Percentiles rank a stretch among this genome's conserved stretches.
These are phyloP conservation scores for Geotrichum reessii DNA, from an alignment of 1,139 yeast genomes.

Conservation along the genomic window DNA sequence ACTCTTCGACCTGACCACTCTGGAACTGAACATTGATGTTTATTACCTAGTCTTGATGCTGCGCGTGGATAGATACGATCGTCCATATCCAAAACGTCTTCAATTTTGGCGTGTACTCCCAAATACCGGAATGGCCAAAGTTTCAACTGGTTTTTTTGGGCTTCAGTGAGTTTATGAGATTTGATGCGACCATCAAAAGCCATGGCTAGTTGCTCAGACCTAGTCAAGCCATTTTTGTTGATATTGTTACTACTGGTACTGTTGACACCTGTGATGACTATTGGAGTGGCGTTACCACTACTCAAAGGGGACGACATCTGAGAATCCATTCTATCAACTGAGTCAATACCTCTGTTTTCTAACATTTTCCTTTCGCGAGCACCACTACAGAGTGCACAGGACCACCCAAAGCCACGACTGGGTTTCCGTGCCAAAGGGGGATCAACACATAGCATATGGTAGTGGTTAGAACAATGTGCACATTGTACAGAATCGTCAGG, in stretches of 20 bases:
- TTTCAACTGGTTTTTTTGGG: slow-evolving; percentile 30
- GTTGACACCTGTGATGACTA: neutral
- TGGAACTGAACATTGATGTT: slow-evolving; percentile 65
- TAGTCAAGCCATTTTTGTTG: slow-evolving; percentile 38
- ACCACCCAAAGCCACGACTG: slow-evolving; percentile 85
- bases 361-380: slow-evolving; percentile 26
- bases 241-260: neutral
- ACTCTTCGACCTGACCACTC: slow-evolving; percentile 66
- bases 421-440: slow-evolving; percentile 82
- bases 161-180: slow-evolving; percentile 33
- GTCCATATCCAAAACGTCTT: slow-evolving; percentile 73
- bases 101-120: slow-evolving; percentile 70
- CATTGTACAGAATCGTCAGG: slow-evolving; percentile 72
- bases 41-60: slow-evolving; percentile 68
- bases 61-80: slow-evolving; percentile 83
- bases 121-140: slow-evolving; percentile 74
- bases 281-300: slow-evolving; percentile 9
- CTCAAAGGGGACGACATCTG: slow-evolving; percentile 13
- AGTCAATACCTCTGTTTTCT: slow-evolving; percentile 26
- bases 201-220: slow-evolving; percentile 54
- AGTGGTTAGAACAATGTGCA: slow-evolving; percentile 64
- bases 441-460: slow-evolving; percentile 79
- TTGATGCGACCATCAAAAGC: slow-evolving; percentile 33
- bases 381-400: slow-evolving; percentile 71
- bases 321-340: slow-evolving; percentile 1